Base-by-base conservation (phyloP, 306 rosid genomes). In the Castanospermum australe region DNA sequence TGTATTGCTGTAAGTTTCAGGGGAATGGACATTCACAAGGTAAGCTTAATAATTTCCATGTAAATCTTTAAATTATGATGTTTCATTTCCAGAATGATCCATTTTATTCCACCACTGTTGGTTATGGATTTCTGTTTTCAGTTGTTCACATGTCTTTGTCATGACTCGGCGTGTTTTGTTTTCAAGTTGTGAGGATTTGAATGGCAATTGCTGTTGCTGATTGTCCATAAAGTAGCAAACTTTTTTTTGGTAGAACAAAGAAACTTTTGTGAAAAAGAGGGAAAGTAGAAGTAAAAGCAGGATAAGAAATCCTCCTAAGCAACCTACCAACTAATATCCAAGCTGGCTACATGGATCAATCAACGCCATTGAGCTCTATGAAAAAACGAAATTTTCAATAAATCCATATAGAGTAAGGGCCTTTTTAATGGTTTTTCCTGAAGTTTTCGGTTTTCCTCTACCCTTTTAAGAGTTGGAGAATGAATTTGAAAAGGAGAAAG, bases 1-100 rank as follows among this genome's bases (percentile, higher is more conserved):
- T 92, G 96, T 67, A 76, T 92, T 74, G 97, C 98, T 21, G 83
- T 92, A 76, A 87, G 95, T 82, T 77, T 83, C 76, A 83, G 96
- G 88, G 97, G 98, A 57, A 75, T 90, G 87, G 97, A 94, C 79
- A 80, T 81, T 84, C 93, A 90, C 54, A 90, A 92, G 93, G 98
- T 86, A 79, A 79, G 87, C 55, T 36, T 61, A 68, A 54, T 57
- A 48, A 51, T 78, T 83, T 69, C 48, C 64, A 35, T 60, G 36
- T 44, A 54, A 69, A 62, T 61, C 36, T 24, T 5, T 8, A 52
- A 30, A 8, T 51, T 55, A 39, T 32, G 80, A 25, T 35, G 22
- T 33, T 83, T 59, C 6, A 21, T 57, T 64, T 18, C 11, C 17
- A 8, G 15, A 47, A 39, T 36, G 8, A 44, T 54, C 38, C 47